Evolutionary conservation across 2,329 filamentous ascomycete species (phyloP).

Genomic region (Microcyclospora tardicrescens): DNA sequence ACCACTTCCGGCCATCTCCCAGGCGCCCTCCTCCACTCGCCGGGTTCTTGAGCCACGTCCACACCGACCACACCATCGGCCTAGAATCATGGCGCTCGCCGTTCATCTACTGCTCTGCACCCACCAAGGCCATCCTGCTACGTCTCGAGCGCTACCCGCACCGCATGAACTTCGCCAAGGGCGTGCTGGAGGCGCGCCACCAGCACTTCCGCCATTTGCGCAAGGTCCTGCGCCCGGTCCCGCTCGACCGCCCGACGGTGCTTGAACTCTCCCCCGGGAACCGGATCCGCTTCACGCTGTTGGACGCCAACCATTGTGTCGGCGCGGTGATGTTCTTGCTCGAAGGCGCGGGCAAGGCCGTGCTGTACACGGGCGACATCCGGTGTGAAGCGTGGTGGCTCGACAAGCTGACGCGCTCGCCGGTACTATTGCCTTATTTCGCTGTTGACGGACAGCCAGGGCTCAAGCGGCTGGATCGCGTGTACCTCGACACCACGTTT

Average conservation of each 20-base stretch:
- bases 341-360: conserved; percentile 56
- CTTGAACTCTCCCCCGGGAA: conserved; percentile 60
- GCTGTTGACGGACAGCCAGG: conserved; percentile 34
- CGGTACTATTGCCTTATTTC: conserved; percentile 58
- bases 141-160: conserved; percentile 66
- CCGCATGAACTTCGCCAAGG: conserved; percentile 67
- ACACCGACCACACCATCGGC: conserved; percentile 77
- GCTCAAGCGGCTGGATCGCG: conserved; percentile 55
- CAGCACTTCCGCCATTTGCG: conserved; percentile 66
- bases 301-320: conserved; percentile 85
- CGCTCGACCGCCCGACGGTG: conserved; percentile 62
- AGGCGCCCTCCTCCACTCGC: conserved; percentile 52
- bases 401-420: conserved; percentile 56
- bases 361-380: conserved; percentile 83
- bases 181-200: conserved; percentile 60
- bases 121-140: conserved; percentile 67
- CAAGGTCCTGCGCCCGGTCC: conserved; percentile 63
- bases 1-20: conserved; percentile 58
- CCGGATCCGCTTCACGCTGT: conserved; percentile 65
- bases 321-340: conserved; percentile 90
- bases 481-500: conserved; percentile 87
- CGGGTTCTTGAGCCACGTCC: conserved; percentile 84
- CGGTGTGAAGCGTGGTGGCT: conserved; percentile 81
- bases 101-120: conserved; percentile 82
- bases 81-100: conserved; percentile 64